These are phyloP conservation scores for Mortierella polycephala DNA, from an alignment of 371 early-diverging fungal species.

Conservation along the genomic window DNA sequence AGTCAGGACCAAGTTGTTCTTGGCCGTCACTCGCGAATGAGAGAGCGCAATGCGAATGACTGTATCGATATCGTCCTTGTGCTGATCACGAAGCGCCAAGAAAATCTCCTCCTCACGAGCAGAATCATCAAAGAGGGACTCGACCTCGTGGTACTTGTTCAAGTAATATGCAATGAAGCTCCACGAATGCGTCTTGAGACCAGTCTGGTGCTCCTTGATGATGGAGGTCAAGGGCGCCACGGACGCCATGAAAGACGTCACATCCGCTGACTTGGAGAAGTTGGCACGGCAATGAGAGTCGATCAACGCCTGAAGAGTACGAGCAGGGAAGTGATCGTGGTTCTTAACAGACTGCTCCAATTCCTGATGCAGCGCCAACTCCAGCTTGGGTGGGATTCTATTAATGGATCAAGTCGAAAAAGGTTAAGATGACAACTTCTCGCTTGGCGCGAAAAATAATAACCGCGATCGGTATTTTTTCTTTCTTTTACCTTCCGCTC, in stretches of 20 bases:
- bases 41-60: slow-evolving; percentile 84
- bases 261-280: slow-evolving; percentile 69
- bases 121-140: slow-evolving; percentile 81
- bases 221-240: slow-evolving; percentile 75
- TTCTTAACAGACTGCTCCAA: slow-evolving; percentile 56
- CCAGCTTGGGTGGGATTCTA: slow-evolving; percentile 81
- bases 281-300: slow-evolving; percentile 65
- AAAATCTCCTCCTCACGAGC: slow-evolving; percentile 90
- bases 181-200: slow-evolving; percentile 83
- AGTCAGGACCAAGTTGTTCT: slow-evolving; percentile 80
- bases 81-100: slow-evolving; percentile 82
- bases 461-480: background rate
- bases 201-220: slow-evolving; percentile 77
- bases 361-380: slow-evolving; percentile 62
- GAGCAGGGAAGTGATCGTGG: slow-evolving; percentile 79
- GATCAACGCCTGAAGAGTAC: slow-evolving; percentile 72
- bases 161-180: slow-evolving; percentile 78
- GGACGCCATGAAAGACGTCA: slow-evolving; percentile 67
- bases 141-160: slow-evolving; percentile 86
- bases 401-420: background rate
- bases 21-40: slow-evolving; percentile 83
- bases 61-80: slow-evolving; percentile 84
- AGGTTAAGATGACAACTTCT: background rate
- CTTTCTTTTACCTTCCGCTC: slow-evolving; percentile 72
- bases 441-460: too few species aligned